Evolutionary conservation across 139 green algal species (phyloP), one percentile per base, ranked within the genome.

Genomic region (Chlamydomonas schloesseri): DNA sequence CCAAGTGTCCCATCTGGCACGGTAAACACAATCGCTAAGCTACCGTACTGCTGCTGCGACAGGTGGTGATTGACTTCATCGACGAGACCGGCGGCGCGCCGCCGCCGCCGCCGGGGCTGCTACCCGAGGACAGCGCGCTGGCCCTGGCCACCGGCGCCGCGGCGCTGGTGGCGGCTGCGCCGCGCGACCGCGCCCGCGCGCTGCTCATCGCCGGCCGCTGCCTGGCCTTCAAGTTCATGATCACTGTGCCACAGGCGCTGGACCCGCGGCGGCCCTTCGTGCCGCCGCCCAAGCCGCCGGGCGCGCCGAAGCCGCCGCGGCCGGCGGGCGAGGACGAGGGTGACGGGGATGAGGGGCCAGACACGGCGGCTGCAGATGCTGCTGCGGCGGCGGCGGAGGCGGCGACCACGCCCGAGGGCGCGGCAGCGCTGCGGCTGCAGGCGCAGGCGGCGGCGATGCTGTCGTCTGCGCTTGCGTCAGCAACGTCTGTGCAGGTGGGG

Each of bases 11-110:
- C n/a, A n/a, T n/a, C n/a, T n/a, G n/a, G n/a, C n/a, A n/a, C n/a
- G n/a, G n/a, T n/a, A n/a, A n/a, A n/a, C n/a, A n/a, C n/a, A n/a
- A n/a, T n/a, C n/a, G n/a, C n/a, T n/a, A n/a, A n/a, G n/a, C n/a
- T n/a, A n/a, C n/a, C n/a, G n/a, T n/a, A n/a, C n/a, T n/a, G n/a
- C n/a, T n/a, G n/a, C n/a, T n/a, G n/a, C n/a, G 20, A 57, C 71
- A 75, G 36, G 84, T 89, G 75, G 79, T 90, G 47, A 29, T 90
- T 0, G 78, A 88, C 47, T 91, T 91, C 79, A 91, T 91, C 46
- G 88, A 91, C 60, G 77, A 80, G 26, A 86, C 82, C 29, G 65
- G 83, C n/a, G 47, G 46, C 29, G 58, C 55, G 2, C 60, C 65
- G 24, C 55, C 75, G 11, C 77, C 82, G 18, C 53, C 60, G 23